Percentiles rank a stretch among this genome's conserved stretches.
Evolutionary conservation across 2,329 filamentous ascomycete species (phyloP).

Genomic region (Ascochyta fabae): DNA sequence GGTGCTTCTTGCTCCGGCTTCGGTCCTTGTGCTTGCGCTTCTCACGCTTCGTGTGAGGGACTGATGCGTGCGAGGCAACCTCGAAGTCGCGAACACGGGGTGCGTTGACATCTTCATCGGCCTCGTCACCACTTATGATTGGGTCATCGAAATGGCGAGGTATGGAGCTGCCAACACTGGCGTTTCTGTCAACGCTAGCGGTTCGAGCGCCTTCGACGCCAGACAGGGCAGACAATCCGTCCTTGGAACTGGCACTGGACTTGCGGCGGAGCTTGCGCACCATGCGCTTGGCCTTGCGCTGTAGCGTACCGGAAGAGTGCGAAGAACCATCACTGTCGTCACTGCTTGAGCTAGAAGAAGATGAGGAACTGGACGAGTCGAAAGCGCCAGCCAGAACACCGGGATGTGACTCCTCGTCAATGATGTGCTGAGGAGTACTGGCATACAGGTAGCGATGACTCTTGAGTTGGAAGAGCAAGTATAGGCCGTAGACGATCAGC

Average conservation of each 20-base stretch:
- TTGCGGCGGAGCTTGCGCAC: conserved; percentile 78
- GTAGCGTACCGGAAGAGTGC: conserved; percentile 72
- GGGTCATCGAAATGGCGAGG: conserved; percentile 49
- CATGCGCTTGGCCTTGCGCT: conserved; percentile 75
- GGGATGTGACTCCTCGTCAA: conserved; percentile 88
- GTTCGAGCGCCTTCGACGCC: conserved; percentile 44
- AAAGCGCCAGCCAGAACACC: conserved; percentile 84
- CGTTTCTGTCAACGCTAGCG: conserved; percentile 29
- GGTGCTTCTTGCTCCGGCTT: conserved; percentile 56
- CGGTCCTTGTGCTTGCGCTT: conserved; percentile 49
- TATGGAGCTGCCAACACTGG: conserved; percentile 19
- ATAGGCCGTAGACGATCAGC: conserved; percentile 80
- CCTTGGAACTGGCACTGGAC: conserved; percentile 74
- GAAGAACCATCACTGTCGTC: conserved; percentile 73
- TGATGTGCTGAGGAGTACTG: conserved; percentile 87
- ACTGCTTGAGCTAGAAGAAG: conserved; percentile 48
- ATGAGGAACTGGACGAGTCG: conserved; percentile 70
- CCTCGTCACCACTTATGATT: conserved; percentile 61
- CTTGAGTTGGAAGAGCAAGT: conserved; percentile 89
- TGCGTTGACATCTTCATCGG: conserved; percentile 55
- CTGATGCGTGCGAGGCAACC: conserved; percentile 42
- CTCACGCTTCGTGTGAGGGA: conserved; percentile 47
- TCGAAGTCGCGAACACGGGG: conserved; percentile 59
- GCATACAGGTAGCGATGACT: conserved; percentile 92
- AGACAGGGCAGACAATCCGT: conserved; percentile 58